phyloP scores from a whole-genome alignment of 2,329 filamentous ascomycete species.

The Aspergillus unguis region DNA sequence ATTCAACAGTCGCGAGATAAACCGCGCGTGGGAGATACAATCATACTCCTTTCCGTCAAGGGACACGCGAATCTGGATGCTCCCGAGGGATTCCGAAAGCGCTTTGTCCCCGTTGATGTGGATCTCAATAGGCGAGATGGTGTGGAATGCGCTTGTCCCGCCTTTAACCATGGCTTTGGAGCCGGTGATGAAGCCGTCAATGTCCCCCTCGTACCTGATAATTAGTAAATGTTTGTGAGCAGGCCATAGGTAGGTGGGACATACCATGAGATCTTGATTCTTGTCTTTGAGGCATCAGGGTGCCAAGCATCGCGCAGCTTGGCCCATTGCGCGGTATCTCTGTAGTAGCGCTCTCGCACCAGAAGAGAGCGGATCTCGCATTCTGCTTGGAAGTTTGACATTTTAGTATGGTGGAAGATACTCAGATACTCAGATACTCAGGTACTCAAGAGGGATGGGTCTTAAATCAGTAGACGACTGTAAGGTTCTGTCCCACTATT shows the following conservation, averaged over 20 bases:
- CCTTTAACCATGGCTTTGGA: not conserved
- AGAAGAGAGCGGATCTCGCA: not conserved
- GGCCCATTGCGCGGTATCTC: not conserved
- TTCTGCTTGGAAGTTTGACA: too few relatives aligned
- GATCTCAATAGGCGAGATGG: not conserved
- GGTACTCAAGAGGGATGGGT: too few relatives aligned
- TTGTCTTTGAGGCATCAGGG: not conserved
- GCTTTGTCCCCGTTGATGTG: not conserved
- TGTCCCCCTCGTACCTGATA: not conserved
- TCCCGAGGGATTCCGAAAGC: not conserved
- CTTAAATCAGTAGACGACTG: too few relatives aligned
- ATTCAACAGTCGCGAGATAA: not conserved
- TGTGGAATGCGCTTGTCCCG: not conserved
- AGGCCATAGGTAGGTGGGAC: too few relatives aligned
- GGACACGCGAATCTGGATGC: not conserved
- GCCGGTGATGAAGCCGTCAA: not conserved
- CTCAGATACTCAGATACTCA: too few relatives aligned
- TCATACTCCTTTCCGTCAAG: not conserved
- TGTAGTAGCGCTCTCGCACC: not conserved
- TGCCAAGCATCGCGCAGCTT: not conserved
- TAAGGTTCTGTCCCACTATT: too few relatives aligned
- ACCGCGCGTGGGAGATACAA: not conserved
- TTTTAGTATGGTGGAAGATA: too few relatives aligned
- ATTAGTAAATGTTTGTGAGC: not conserved
- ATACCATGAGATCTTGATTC: conserved; percentile 1